phyloP scores from a whole-genome alignment of 352 stramenopile species.

The Phytophthora cryptogea region DNA sequence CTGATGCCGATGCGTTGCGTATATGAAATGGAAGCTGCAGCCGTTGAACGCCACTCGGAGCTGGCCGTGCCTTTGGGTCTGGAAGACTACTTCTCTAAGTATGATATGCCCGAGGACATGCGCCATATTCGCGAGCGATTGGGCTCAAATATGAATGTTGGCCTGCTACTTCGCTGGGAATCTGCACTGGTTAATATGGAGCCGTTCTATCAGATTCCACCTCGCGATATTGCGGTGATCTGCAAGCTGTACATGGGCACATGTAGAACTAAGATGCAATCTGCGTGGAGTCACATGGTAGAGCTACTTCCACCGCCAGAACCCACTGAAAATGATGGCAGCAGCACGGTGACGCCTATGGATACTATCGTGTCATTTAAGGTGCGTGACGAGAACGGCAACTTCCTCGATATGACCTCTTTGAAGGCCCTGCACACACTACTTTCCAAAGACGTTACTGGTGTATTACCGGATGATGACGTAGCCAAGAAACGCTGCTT shows the following conservation, averaged over 20 bases:
- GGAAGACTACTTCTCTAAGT: conserved; percentile 84
- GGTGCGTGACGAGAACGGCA: conserved; percentile 48
- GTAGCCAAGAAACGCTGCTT: conserved; percentile 66
- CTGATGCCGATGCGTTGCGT: conserved; percentile 79
- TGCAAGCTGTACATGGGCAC: conserved; percentile 60
- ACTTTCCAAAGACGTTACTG: conserved; percentile 73
- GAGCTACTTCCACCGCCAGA: conserved; percentile 44
- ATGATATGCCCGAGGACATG: conserved; percentile 76
- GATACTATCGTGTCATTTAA: conserved; percentile 87
- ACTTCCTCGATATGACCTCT: conserved; percentile 48
- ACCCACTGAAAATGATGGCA: conserved; percentile 18
- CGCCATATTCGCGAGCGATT: conserved; percentile 59
- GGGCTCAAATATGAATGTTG: conserved; percentile 73
- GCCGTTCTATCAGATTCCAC: conserved; percentile 65
- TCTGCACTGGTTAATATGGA: conserved; percentile 84
- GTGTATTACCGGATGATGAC: conserved; percentile 45
- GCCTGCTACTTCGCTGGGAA: conserved; percentile 81
- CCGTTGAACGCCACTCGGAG: conserved; percentile 58
- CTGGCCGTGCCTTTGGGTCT: conserved; percentile 71
- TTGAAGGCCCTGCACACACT: conserved; percentile 74
- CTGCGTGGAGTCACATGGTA: conserved; percentile 49
- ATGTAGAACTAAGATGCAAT: conserved; percentile 51
- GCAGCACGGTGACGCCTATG: conserved; percentile 42
- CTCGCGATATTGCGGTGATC: conserved; percentile 48
- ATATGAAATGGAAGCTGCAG: conserved; percentile 78